Conservation (phyloP, 345 rosid species). For the Adansonia digitata region DNA sequence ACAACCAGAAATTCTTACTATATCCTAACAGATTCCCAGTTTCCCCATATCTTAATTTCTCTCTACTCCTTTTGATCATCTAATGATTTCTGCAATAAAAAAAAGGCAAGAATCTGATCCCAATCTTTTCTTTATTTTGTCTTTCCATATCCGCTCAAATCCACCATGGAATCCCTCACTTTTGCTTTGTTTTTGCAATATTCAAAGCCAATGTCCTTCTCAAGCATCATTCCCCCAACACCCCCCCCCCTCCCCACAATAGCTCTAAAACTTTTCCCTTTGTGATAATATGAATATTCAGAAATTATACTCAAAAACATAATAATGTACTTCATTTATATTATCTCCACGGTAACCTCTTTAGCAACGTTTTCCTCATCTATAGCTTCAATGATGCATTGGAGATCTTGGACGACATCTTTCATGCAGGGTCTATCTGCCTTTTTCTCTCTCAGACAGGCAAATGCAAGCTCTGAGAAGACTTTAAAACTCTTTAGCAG, state of each 20-base stretch:
- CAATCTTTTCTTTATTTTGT: conserved; percentile 10
- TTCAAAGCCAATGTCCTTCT: conserved; percentile 2
- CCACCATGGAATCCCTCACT: conserved; percentile 16
- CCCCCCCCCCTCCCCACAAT: no score
- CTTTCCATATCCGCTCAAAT: conserved; percentile 21
- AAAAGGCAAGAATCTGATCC: conserved; percentile 41
- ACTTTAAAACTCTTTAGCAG: conserved; percentile 23
- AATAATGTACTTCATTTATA: neutral
- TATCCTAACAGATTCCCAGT: neutral
- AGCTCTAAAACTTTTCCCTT: conserved; percentile 9
- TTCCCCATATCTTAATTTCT: neutral
- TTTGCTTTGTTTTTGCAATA: conserved; percentile 13
- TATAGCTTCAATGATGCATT: conserved; percentile 27
- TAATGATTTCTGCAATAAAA: conserved; percentile 18
- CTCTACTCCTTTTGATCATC: conserved; percentile 20
- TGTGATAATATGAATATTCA: conserved; percentile 29
- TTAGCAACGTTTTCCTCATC: conserved; percentile 11
- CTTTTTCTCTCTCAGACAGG: conserved; percentile 46
- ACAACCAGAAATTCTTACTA: neutral
- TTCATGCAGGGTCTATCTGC: conserved; percentile 49
- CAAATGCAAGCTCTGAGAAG: conserved; percentile 40
- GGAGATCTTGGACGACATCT: conserved; percentile 43
- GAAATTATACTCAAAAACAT: neutral
- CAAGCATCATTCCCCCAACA: conserved; percentile 16
- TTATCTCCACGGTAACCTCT: conserved; percentile 11